Evolutionary conservation across 2,329 filamentous ascomycete species (phyloP), one percentile per base, ranked within the genome.

Genomic region (Pseudocercospora ulei): DNA sequence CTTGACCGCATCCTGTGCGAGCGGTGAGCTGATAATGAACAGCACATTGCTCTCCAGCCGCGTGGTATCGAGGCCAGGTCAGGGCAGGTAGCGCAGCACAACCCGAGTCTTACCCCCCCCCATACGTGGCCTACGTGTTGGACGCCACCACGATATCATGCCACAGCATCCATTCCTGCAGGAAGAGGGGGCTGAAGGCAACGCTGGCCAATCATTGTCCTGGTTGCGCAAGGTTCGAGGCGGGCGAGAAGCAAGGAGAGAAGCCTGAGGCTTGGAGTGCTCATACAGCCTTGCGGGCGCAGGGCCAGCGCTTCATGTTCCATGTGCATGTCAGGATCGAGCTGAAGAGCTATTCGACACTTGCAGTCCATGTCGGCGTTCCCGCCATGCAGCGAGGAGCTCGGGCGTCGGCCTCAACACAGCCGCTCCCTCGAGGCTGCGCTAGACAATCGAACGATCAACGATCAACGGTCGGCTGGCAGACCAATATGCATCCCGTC

Each of bases 71-170:
- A 20, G 19, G 30, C 30, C 30, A 33, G 11, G 23, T 19, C 16
- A 5, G 23, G 30, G 30, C 18, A 33, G 18, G 30, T 33, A 33
- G 23, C 18, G 29, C 29, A 33, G 29, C 29, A 33, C 29, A 33
- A 22, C 17, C 19, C 16, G n/a, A 33, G 16, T 33, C 13, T 20
- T 11, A 20, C 17, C 6, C 5, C 29, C n/a, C n/a, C n/a, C n/a
- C n/a, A n/a, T 33, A 33, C 29, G 29, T 33, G 29, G 29, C 29
- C 29, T 33, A 33, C 16, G 12, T 33, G 9, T 11, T 33, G 28
- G 17, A 17, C 18, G 28, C 28, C 28, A 31, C 28, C 28, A 18
- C 28, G 13, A 8, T 17, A 31, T 19, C 28, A 31, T 33, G 16
- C 18, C 29, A 33, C 29, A 12, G 9, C n/a, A 33, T 33, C n/a